phyloP scores from a whole-genome alignment of 495 filamentous ascomycete genomes.

The Darksidea phi region DNA sequence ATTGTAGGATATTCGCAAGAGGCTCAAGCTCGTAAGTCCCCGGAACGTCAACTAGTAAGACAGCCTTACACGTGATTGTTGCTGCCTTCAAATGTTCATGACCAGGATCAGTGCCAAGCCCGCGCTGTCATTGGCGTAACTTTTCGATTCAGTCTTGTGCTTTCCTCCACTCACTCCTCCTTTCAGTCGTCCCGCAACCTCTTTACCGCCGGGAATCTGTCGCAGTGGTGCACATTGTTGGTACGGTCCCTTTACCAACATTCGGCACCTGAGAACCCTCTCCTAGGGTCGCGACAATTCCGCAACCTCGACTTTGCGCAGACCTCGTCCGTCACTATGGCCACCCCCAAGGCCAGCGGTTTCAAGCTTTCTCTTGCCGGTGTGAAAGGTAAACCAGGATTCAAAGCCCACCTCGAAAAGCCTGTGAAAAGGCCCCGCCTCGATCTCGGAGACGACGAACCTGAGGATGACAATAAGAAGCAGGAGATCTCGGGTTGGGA shows the following conservation, averaged over 20 bases:
- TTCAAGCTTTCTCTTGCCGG: conserved; percentile 31
- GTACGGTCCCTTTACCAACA: too few species aligned
- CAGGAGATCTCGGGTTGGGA: conserved; percentile 26
- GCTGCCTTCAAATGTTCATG: too few species aligned
- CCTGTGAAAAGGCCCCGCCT: conserved; percentile 18
- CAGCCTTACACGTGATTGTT: conserved; percentile 4
- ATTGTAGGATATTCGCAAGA: too few species aligned
- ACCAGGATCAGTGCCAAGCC: conserved; percentile 12
- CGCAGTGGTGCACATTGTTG: too few species aligned
- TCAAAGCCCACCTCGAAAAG: conserved; percentile 5
- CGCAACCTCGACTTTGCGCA: neutral
- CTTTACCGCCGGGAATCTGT: too few species aligned
- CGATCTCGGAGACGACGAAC: conserved; percentile 30
- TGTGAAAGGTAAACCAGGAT: conserved; percentile 11
- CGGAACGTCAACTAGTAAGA: too few species aligned
- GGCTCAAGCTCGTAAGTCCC: too few species aligned
- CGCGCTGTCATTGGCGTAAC: conserved; percentile 9
- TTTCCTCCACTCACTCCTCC: too few species aligned
- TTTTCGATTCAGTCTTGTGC: conserved; percentile 1
- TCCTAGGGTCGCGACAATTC: neutral
- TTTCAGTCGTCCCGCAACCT: too few species aligned
- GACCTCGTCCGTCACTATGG: neutral
- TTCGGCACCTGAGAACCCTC: too few species aligned
- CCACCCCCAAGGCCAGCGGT: conserved; percentile 15
- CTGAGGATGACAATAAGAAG: conserved; percentile 4